A percentile compares a stretch with the other conserved stretches of the same genome.
phyloP scores from a whole-genome alignment of 768 basidiomycete genomes.

The Trametes punicea region DNA sequence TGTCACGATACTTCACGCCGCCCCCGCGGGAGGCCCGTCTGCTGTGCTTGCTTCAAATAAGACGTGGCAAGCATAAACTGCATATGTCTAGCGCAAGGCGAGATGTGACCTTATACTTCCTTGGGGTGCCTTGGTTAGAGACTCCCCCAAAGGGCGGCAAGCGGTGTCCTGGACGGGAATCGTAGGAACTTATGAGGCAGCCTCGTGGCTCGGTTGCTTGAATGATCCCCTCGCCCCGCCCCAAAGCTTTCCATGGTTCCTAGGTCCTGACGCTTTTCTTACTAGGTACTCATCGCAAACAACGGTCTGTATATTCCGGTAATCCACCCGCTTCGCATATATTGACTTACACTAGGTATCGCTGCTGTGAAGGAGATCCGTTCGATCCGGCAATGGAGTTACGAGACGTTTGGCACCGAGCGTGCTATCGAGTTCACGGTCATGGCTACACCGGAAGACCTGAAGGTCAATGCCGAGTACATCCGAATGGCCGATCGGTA shows the following conservation, averaged over 20 bases:
- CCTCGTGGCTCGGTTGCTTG: constrained; percentile 7
- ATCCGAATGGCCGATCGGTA: constrained; percentile 99
- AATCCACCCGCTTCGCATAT: constrained; percentile 11
- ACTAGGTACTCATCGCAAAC: constrained; percentile 95
- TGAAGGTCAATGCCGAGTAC: constrained; percentile 98
- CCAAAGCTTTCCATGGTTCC: not conserved
- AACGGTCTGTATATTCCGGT: constrained; percentile 58
- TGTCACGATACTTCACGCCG: not conserved
- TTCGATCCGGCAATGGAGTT: constrained; percentile 98
- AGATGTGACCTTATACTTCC: too few species aligned
- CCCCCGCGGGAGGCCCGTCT: not conserved
- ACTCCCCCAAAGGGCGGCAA: not conserved
- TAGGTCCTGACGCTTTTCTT: constrained; percentile 13
- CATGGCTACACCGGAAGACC: constrained; percentile 98
- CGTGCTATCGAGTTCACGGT: constrained; percentile 97
- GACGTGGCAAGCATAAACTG: too few species aligned
- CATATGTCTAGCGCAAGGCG: too few species aligned
- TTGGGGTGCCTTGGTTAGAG: not conserved
- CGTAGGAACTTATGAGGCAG: constrained; percentile 3
- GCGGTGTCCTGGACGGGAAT: constrained; percentile 1
- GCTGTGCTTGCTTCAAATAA: too few species aligned
- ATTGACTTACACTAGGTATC: constrained; percentile 58
- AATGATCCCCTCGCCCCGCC: not conserved
- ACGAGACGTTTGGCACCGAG: constrained; percentile 97
- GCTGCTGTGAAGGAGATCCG: constrained; percentile 99